A percentile compares a stretch with the other conserved stretches of the same genome.
Conservation (phyloP, 2,329 filamentous ascomycete species). For the Zopfia rhizophila region DNA sequence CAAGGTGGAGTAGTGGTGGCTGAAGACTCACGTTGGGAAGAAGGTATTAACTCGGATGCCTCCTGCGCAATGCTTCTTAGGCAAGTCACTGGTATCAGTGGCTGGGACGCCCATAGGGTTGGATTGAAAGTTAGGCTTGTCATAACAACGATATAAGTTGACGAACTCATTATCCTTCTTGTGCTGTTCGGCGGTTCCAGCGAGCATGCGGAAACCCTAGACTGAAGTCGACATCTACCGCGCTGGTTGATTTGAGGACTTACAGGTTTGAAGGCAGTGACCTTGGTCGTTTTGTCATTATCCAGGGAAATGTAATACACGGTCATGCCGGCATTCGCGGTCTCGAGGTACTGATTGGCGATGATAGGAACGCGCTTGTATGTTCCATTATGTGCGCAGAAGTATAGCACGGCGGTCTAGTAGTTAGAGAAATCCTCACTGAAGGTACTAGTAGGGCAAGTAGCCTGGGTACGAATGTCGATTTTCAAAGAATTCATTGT, state of each 20-base stretch:
- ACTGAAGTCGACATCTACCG: no score
- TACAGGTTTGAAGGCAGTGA: constrained; percentile 30
- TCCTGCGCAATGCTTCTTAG: constrained; percentile 50
- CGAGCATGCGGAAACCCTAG: constrained; percentile 34
- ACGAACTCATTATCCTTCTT: constrained; percentile 26
- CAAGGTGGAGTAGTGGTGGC: no score
- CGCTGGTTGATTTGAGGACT: no score
- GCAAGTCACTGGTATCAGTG: constrained; percentile 52
- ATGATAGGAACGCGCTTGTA: constrained; percentile 22
- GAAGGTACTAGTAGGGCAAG: constrained; percentile 28
- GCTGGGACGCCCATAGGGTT: no score
- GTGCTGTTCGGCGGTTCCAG: constrained; percentile 29
- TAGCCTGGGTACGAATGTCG: constrained; percentile 30
- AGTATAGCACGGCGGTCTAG: constrained; percentile 32
- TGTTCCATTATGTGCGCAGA: constrained; percentile 23
- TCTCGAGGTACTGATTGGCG: constrained; percentile 9
- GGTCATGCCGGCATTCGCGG: constrained; percentile 20
- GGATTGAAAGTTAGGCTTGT: constrained; percentile 23
- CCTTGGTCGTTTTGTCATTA: constrained; percentile 27
- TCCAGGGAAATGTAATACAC: constrained; percentile 32
- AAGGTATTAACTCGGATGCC: constrained; percentile 58
- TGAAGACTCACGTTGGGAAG: no score
- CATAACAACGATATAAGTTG: constrained; percentile 33
- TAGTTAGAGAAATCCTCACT: constrained; percentile 29
- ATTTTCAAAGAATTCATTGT: constrained; percentile 25